Evolutionary conservation across 2,329 filamentous ascomycete genomes (phyloP).

Genomic region (Fonsecaea pedrosoi): DNA sequence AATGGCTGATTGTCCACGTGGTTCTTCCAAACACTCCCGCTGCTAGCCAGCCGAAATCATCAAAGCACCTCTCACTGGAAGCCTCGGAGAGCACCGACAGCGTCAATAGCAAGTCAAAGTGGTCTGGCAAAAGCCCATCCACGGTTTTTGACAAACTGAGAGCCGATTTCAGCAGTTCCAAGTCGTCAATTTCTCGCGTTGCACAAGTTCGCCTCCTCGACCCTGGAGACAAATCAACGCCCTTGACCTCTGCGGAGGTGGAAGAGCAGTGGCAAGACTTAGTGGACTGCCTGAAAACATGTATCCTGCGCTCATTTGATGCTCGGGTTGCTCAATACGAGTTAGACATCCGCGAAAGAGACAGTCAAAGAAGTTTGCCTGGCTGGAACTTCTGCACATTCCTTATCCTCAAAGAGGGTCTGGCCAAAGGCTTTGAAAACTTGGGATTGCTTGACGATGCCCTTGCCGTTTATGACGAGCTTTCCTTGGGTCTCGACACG

Average conservation of each 20-base stretch:
- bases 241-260: slow-evolving; percentile 76
- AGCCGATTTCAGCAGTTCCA: slow-evolving; percentile 86
- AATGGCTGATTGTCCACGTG: slow-evolving; percentile 94
- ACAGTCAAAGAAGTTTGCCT: slow-evolving; percentile 81
- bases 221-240: slow-evolving; percentile 44
- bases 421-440: slow-evolving; percentile 93
- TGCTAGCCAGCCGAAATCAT: slow-evolving; percentile 75
- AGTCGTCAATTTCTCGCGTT: slow-evolving; percentile 75
- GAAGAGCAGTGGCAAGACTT: slow-evolving; percentile 84
- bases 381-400: slow-evolving; percentile 99
- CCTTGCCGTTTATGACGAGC: slow-evolving; percentile 90
- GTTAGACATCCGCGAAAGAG: slow-evolving; percentile 94
- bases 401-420: slow-evolving; percentile 94
- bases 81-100: slow-evolving; percentile 67
- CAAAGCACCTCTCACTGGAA: slow-evolving; percentile 52
- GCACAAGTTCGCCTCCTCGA: slow-evolving; percentile 77
- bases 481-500: slow-evolving; percentile 83
- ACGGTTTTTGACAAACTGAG: slow-evolving; percentile 89
- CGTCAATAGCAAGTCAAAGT: slow-evolving; percentile 69
- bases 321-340: slow-evolving; percentile 91
- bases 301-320: slow-evolving; percentile 90
- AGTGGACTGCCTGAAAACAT: slow-evolving; percentile 81
- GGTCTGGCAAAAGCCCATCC: slow-evolving; percentile 76
- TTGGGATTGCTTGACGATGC: slow-evolving; percentile 96
- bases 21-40: slow-evolving; percentile 85